Evolutionary conservation across 768 basidiomycete species (phyloP), one percentile per base, ranked within the genome.

Genomic region (Fomitopsis serialis): DNA sequence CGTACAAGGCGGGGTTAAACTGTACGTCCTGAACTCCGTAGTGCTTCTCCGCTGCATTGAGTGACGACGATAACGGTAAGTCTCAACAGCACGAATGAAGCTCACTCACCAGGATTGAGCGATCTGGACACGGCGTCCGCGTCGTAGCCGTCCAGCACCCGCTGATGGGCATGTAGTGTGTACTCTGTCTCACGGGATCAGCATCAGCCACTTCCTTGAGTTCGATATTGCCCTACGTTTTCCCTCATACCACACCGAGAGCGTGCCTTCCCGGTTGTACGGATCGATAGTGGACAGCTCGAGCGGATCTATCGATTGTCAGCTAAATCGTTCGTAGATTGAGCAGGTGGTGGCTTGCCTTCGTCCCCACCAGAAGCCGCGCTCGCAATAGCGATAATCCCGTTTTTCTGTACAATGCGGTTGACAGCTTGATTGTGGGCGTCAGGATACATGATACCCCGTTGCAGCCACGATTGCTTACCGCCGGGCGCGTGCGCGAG

Each of bases 11-110:
- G 1, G 81, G 79, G 60, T 80, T 75, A 53, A 82, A 79, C 21
- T 76, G 76, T 36, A 83, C 70, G 53, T 84, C 80, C 46, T 77
- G 74, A 0, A 86, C 74, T 0, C 78, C 70, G 54, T 81, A 84
- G 55, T 82, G 71, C 56, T 79, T 81, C 17, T 59, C 60, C 48
- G 37, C 61, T 25, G 59, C 58, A 15, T 7, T 7, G 37, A 32
- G 29, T 32, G 6, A 32, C n/a, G n/a, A n/a, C n/a, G n/a, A n/a
- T n/a, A n/a, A n/a, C n/a, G n/a, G n/a, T n/a, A n/a, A n/a, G n/a
- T n/a, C n/a, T n/a, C n/a, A n/a, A n/a, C n/a, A n/a, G n/a, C n/a
- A n/a, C n/a, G n/a, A n/a, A n/a, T n/a, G n/a, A 6, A 32, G 29
- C 29, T 32, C 29, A 11, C 29, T 32, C 29, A 32, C 29, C 29